Evolutionary conservation across 164 flowering plant species (phyloP).

Genomic region (Litsea cubeba): DNA sequence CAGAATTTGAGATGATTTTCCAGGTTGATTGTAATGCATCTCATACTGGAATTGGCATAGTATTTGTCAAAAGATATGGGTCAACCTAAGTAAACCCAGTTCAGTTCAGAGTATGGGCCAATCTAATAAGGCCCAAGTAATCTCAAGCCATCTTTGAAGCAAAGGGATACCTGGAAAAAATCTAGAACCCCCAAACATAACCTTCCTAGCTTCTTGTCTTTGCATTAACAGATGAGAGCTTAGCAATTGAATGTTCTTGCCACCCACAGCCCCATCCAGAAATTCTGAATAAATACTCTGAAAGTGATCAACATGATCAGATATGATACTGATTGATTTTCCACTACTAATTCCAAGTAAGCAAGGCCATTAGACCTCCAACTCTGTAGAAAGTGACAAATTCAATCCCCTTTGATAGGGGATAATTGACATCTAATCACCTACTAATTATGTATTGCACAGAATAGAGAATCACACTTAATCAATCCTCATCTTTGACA

Average conservation of each 20-base stretch:
- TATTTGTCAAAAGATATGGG: no score
- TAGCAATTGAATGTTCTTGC: slow-evolving; percentile 90
- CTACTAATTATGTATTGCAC: no score
- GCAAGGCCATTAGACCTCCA: slow-evolving; percentile 52
- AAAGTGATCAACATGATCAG: slow-evolving; percentile 61
- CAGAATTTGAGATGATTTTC: no score
- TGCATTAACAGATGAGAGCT: slow-evolving; percentile 63
- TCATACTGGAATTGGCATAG: no score
- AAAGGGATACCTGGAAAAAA: slow-evolving; percentile 78
- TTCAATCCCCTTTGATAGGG: no score
- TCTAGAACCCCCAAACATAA: slow-evolving; percentile 67
- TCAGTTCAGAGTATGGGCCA: no score
- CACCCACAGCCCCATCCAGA: slow-evolving; percentile 96
- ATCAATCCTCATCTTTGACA: no score
- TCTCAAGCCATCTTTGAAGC: slow-evolving; percentile 88
- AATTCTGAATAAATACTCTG: slow-evolving; percentile 54
- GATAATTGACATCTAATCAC: no score
- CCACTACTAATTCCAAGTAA: slow-evolving; percentile 55
- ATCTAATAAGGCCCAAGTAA: slow-evolving; percentile 51
- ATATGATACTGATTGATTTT: slow-evolving; percentile 36
- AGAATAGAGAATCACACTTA: no score
- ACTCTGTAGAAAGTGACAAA: slow-evolving; percentile 26
- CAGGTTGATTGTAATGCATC: no score
- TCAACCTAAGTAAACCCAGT: no score
- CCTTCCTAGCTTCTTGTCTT: slow-evolving; percentile 51